Evolutionary conservation across 805 yeast genomes (phyloP).

Genomic region (Yarrowia porcina): DNA sequence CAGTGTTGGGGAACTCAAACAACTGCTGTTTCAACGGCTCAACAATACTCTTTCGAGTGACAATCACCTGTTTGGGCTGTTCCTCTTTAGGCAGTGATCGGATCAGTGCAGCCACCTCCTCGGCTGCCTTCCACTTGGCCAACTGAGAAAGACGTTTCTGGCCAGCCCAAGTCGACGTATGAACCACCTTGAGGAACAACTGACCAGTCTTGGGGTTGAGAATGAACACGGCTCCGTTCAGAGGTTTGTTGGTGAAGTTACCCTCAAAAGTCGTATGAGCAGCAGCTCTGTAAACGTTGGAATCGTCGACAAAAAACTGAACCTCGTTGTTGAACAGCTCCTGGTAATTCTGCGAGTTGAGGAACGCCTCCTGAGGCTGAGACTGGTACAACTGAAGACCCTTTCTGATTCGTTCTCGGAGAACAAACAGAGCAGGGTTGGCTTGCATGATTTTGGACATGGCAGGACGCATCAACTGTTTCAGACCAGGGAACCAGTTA

Average conservation of each 20-base stretch:
- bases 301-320: conserved; percentile 87
- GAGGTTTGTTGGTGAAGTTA: conserved; percentile 84
- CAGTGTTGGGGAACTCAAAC: conserved; percentile 91
- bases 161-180: conserved; percentile 95
- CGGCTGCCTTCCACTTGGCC: conserved; percentile 98
- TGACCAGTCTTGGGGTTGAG: conserved; percentile 85
- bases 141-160: conserved; percentile 89
- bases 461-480: conserved; percentile 83
- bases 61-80: conserved; percentile 89
- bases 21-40: conserved; percentile 97
- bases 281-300: conserved; percentile 88
- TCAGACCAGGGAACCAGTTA: conserved; percentile 94
- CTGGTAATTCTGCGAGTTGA: conserved; percentile 84
- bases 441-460: conserved; percentile 92
- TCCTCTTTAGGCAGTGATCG: conserved; percentile 89
- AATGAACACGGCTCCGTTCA: conserved; percentile 89
- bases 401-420: conserved; percentile 89
- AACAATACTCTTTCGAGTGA: conserved; percentile 82
- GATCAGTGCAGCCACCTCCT: conserved; percentile 88
- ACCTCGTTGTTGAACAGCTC: conserved; percentile 82
- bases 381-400: conserved; percentile 92
- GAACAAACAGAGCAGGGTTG: conserved; percentile 86
- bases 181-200: conserved; percentile 80
- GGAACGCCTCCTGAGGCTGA: conserved; percentile 86
- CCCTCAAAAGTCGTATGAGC: conserved; percentile 92